Base-by-base conservation (phyloP, 306 rosid genomes). In the Vachellia collinsii region DNA sequence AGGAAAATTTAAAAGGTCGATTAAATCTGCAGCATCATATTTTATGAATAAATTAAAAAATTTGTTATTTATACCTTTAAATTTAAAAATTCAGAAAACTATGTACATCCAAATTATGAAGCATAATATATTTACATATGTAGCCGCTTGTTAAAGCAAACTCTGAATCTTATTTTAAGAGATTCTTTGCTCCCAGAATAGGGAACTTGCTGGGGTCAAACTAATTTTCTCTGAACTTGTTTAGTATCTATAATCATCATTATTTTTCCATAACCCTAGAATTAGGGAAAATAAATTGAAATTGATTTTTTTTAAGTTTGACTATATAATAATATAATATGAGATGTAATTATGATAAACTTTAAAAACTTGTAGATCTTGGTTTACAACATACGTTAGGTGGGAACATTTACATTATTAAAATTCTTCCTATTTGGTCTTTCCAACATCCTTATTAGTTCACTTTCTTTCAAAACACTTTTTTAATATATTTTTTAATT, bases 101-200 rank as follows among this genome's bases (percentile, higher is more conserved):
- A 62, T 62, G 14, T 12, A 3, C 3, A 5, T 25, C 8, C 4
- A 20, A 81, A 37, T 72, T 48, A 42, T 39, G 71, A 70, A 59
- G 43, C n/a, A 47, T 5, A 50, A 25, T 53, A 38, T 72, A 43
- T 56, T 63, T 61, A 43, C 54, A 72, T n/a, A 65, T 74, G 51
- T 82, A 82, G 84, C 85, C 80, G 80, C 80, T 77, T 70, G 76
- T 66, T 71, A 72, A 85, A 58, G 82, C 67, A 70, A 78, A 67
- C 76, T 80, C 29, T 3, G 34, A 59, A 63, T 51, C 36, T 50
- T 75, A n/a, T 82, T 75, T 42, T 41, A 37, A 74, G 83, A 22
- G 72, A 65, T 77, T 78, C 81, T 76, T 76, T 78, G 90, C 75
- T 76, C 71, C 80, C 34, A 3, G 25, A 61, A 70, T 25, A 16